Evolutionary conservation across 305 asterid species (phyloP).

Genomic region (Fraxinus ornus): DNA sequence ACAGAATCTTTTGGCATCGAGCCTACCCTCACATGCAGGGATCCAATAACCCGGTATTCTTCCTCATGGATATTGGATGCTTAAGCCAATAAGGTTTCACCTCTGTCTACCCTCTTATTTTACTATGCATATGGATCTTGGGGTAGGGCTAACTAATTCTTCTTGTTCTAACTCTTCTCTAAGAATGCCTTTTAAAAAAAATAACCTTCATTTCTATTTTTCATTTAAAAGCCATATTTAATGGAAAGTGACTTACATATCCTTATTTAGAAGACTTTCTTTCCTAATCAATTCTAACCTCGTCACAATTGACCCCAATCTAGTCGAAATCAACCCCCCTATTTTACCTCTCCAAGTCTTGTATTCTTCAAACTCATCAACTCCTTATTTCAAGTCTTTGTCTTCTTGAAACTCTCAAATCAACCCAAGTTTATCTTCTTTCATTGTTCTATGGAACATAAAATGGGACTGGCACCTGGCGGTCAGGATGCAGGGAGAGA

Average conservation of each 20-base stretch:
- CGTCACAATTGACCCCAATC: not conserved
- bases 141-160: not conserved
- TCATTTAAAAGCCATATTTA: not conserved
- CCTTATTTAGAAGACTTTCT: not conserved
- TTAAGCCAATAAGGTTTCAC: not conserved
- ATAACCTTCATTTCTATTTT: not conserved
- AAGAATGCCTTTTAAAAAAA: not conserved
- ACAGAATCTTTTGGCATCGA: not conserved
- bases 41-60: not conserved
- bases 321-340: not conserved
- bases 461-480: not conserved
- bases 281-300: not conserved
- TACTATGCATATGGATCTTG: not conserved
- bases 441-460: not conserved
- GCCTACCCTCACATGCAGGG: not conserved
- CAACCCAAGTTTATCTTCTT: not conserved
- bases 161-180: not conserved
- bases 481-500: not conserved
- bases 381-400: not conserved
- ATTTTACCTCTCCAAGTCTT: not conserved
- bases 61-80: not conserved
- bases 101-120: not conserved
- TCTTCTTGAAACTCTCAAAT: not conserved
- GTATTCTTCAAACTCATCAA: not conserved
- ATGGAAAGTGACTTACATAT: not conserved